Evolutionary conservation across 805 yeast species (phyloP).

Genomic region (Ogataea sp.): DNA sequence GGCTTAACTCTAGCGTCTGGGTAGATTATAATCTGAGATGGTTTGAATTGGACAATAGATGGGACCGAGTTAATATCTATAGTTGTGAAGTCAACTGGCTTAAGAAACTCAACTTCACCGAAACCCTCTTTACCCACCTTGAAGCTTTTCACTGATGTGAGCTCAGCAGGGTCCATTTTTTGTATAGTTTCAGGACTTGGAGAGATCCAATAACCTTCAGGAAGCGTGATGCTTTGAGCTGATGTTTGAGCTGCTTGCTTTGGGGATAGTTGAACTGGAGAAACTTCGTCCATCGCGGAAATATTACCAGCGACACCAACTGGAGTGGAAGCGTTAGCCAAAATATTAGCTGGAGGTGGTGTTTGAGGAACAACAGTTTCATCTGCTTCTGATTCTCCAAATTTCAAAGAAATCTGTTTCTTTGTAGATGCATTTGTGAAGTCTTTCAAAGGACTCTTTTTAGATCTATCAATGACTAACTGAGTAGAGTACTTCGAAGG

Average conservation of each 20-base stretch:
- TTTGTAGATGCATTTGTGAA: too few species aligned
- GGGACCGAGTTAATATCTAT: conserved; percentile 62
- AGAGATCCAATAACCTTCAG: conserved; percentile 80
- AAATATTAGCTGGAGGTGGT: background rate
- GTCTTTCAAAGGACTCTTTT: too few species aligned
- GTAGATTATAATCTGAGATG: conserved; percentile 58
- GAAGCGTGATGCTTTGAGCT: too few species aligned
- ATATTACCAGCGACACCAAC: background rate
- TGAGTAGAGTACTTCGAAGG: conserved; percentile 49
- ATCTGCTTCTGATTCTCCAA: conserved; percentile 3
- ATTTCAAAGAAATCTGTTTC: conserved; percentile 26
- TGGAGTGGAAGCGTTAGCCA: background rate
- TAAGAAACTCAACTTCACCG: conserved; percentile 70
- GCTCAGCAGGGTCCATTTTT: conserved; percentile 50
- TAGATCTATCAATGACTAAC: conserved; percentile 41
- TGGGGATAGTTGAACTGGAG: background rate
- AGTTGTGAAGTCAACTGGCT: conserved; percentile 77
- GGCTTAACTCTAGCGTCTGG: conserved; percentile 62
- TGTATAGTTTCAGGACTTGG: conserved; percentile 65
- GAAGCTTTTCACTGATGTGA: conserved; percentile 55
- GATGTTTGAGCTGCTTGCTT: too few species aligned
- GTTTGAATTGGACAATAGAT: conserved; percentile 50
- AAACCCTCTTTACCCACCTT: conserved; percentile 70
- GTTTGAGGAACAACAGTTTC: background rate
- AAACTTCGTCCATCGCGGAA: background rate